These are phyloP conservation scores for Alternaria incomplexa DNA, from an alignment of 2,329 filamentous ascomycete species.

Conservation along the genomic window DNA sequence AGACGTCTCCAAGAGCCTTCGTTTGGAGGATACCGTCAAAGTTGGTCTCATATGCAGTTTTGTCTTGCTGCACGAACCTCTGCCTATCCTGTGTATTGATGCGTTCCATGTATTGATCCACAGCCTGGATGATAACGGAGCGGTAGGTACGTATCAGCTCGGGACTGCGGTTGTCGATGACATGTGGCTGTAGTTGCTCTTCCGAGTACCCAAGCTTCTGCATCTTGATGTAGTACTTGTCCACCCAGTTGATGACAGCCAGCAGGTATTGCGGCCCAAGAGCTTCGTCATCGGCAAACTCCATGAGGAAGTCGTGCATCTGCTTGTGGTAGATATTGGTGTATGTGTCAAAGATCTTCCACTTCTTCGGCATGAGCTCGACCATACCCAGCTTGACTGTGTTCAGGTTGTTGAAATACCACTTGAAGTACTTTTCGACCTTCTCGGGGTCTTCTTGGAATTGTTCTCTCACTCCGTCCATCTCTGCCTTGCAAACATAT, in stretches of 20 bases:
- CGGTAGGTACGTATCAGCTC: conserved; percentile 95
- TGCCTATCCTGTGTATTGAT: conserved; percentile 84
- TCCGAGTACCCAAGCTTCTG: conserved; percentile 80
- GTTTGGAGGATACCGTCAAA: conserved; percentile 91
- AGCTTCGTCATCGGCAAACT: conserved; percentile 81
- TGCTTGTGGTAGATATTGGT: conserved; percentile 87
- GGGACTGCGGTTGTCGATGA: conserved; percentile 86
- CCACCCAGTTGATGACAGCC: conserved; percentile 91
- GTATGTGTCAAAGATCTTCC: conserved; percentile 93
- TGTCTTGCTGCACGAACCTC: conserved; percentile 78
- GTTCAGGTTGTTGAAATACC: conserved; percentile 98
- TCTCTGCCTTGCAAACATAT: conserved; percentile 74
- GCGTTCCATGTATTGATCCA: conserved; percentile 97
- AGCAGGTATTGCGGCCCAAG: conserved; percentile 87
- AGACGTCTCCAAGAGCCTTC: conserved; percentile 90
- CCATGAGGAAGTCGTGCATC: conserved; percentile 93
- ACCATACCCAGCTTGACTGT: conserved; percentile 93
- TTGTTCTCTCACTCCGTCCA: conserved; percentile 71
- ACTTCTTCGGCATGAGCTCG: conserved; percentile 90
- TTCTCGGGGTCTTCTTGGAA: conserved; percentile 84
- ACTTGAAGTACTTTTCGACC: conserved; percentile 86
- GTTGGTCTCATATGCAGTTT: conserved; percentile 75
- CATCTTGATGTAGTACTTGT: conserved; percentile 98
- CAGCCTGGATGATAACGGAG: conserved; percentile 90
- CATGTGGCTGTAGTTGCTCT: conserved; percentile 79